Evolutionary conservation across 1,284 basidiomycete species (phyloP).

Genomic region (Ganoderma lucidum): DNA sequence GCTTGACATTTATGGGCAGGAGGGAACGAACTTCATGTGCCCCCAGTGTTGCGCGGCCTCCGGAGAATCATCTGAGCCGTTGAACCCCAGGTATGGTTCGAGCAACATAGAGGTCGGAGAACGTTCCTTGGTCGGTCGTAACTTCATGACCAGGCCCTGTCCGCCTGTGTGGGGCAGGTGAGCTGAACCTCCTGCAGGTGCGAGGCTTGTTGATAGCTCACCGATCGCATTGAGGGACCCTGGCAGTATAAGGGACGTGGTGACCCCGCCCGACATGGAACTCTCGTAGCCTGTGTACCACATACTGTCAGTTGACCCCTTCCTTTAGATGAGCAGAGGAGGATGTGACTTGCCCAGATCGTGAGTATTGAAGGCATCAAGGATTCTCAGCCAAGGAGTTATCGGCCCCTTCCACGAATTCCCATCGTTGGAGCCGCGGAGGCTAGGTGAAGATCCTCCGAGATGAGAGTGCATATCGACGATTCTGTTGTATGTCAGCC

Average conservation of each 20-base stretch:
- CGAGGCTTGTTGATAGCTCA: constrained; percentile 29
- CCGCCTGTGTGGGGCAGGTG: constrained; percentile 40
- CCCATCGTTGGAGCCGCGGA: constrained; percentile 47
- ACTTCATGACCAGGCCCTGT: constrained; percentile 61
- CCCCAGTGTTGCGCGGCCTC: constrained; percentile 42
- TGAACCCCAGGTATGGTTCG: constrained; percentile 52
- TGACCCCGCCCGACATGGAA: constrained; percentile 60
- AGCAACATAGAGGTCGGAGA: constrained; percentile 55
- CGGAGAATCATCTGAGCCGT: constrained; percentile 40
- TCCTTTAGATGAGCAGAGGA: constrained; percentile 32
- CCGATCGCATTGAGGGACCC: constrained; percentile 66
- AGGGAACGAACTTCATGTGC: constrained; percentile 51
- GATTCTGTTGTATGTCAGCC: constrained; percentile 44
- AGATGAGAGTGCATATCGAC: constrained; percentile 72
- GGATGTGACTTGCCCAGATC: constrained; percentile 62
- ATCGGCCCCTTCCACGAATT: constrained; percentile 53
- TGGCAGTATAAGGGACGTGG: constrained; percentile 72
- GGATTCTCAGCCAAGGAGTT: constrained; percentile 57
- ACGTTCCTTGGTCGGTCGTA: constrained; percentile 53
- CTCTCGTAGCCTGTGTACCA: constrained; percentile 33
- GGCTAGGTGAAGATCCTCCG: constrained; percentile 52
- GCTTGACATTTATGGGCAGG: neutral
- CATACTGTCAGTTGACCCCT: constrained; percentile 47
- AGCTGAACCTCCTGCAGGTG: neutral
- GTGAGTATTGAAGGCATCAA: constrained; percentile 59